A percentile compares a stretch with the other conserved stretches of the same genome.
Evolutionary conservation across 2,329 filamentous ascomycete genomes (phyloP).

Genomic region (Botrytis fragariae): DNA sequence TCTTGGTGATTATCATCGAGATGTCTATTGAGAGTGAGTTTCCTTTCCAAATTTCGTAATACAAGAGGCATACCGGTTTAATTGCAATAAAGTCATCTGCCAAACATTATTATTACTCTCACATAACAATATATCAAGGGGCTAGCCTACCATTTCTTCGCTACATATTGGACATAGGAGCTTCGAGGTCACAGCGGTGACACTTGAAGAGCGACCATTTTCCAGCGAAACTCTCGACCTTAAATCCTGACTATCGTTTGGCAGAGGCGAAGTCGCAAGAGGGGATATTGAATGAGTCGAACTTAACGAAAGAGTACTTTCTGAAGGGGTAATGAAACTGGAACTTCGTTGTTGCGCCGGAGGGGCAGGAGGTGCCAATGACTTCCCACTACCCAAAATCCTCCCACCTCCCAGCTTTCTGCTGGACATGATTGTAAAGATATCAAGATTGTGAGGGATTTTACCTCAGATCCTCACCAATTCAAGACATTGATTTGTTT

Average conservation of each 20-base stretch:
- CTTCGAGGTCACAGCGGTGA: conserved; percentile 56
- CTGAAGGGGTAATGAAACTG: conserved; percentile 53
- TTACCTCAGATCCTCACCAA: conserved; percentile 29
- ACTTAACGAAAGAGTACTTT: conserved; percentile 74
- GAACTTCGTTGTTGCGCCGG: conserved; percentile 40
- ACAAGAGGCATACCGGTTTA: conserved; percentile 63
- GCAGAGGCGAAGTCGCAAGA: conserved; percentile 59
- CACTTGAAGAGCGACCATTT: conserved; percentile 51
- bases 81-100: conserved; percentile 84
- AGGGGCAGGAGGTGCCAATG: conserved; percentile 65
- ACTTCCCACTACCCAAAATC: conserved; percentile 82
- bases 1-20: conserved; percentile 73
- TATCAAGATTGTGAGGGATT: conserved; percentile 22
- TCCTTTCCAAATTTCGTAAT: conserved; percentile 25
- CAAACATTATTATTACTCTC: conserved; percentile 27
- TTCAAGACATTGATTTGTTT: conserved; percentile 29
- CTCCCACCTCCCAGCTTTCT: conserved; percentile 89
- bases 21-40: conserved; percentile 51
- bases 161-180: conserved; percentile 96
- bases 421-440: conserved; percentile 61
- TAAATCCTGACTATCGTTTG: conserved; percentile 73
- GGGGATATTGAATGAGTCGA: conserved; percentile 67
- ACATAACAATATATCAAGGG: background rate
- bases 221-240: conserved; percentile 75
- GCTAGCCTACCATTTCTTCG: conserved; percentile 79